Evolutionary conservation across 1,284 basidiomycete species (phyloP), one percentile per base, ranked within the genome.

Genomic region (Leccinum cinnamomeum): DNA sequence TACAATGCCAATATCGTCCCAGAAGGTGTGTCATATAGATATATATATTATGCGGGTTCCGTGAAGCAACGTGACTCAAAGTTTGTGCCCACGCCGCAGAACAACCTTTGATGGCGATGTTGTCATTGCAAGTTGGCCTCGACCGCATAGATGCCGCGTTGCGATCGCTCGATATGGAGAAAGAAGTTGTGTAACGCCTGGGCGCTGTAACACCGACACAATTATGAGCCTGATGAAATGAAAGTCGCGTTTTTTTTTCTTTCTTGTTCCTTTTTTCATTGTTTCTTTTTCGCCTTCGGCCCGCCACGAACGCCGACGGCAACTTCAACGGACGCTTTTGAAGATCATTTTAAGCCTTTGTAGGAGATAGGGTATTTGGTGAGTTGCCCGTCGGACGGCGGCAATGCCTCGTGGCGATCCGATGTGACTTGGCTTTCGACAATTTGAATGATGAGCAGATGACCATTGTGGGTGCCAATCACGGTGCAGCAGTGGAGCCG

Each of bases 121-220:
- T 64, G 44, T 69, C 72, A 5, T 68, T 73, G 10, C 60, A 66
- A 56, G 53, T 74, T 5, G 57, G 69, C 3, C 62, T 73, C 0
- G 72, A 74, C 63, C 72, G 72, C 61, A 68, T 73, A 53, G 62
- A 72, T n/a, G 16, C 48, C 61, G 73, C 73, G 46, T 48, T 76
- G 16, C 48, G 37, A 46, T 58, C 8, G 33, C 64, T 76, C 30
- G 57, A 65, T 58, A 25, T 57, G 33, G 46, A 23, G 46, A 48
- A 48, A 48, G 46, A 23, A 14, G 20, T 48, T 23, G 46, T 48
- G 0, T 48, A 48, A 48, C 46, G 46, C 46, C 46, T 48, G 46
- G 46, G 59, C 57, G 61, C 50, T 23, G 58, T 58, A 62, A 30
- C 3, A 2, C 60, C 59, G 60, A 57, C 50, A 48, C 11, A 48